phyloP scores from a whole-genome alignment of 2,329 filamentous ascomycete species.

The Daldinia eschscholtzii region DNA sequence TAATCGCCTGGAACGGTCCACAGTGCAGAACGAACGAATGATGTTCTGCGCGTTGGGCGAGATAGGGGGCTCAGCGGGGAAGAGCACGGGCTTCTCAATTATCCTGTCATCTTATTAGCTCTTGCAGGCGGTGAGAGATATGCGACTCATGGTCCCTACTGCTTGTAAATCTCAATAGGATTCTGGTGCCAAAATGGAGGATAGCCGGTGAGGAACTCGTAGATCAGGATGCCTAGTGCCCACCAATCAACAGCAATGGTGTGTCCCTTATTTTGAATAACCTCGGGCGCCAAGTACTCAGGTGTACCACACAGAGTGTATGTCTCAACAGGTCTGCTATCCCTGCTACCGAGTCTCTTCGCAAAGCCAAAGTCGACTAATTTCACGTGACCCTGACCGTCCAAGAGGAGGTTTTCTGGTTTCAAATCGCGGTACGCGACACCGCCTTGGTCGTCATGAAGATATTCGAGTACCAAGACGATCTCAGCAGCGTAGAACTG shows the following conservation, averaged over 20 bases:
- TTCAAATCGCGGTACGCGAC: slow-evolving; percentile 87
- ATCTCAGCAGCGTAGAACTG: slow-evolving; percentile 89
- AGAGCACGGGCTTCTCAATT: slow-evolving; percentile 80
- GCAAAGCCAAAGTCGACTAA: slow-evolving; percentile 89
- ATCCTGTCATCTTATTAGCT: slow-evolving; percentile 66
- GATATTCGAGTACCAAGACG: slow-evolving; percentile 81
- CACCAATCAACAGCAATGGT: slow-evolving; percentile 87
- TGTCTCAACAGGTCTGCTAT: slow-evolving; percentile 71
- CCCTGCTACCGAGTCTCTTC: slow-evolving; percentile 75
- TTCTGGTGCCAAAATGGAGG: slow-evolving; percentile 91
- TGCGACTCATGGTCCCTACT: slow-evolving; percentile 60
- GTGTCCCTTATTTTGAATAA: slow-evolving; percentile 85
- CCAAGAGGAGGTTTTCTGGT: slow-evolving; percentile 84
- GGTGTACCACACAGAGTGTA: slow-evolving; percentile 88
- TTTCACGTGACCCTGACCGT: slow-evolving; percentile 82
- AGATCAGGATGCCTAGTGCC: slow-evolving; percentile 86
- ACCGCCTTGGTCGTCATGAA: slow-evolving; percentile 82
- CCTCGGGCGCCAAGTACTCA: slow-evolving; percentile 86
- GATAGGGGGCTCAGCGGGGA: slow-evolving; percentile 75
- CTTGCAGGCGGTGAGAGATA: background rate
- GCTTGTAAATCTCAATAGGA: slow-evolving; percentile 87
- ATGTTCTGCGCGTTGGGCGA: slow-evolving; percentile 79
- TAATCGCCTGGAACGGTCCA: slow-evolving; percentile 81
- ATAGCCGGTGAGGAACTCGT: slow-evolving; percentile 87
- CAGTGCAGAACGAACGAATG: slow-evolving; percentile 80